Conservation (phyloP, 176 grass and related monocot genomes). For the Oryza meridionalis region DNA sequence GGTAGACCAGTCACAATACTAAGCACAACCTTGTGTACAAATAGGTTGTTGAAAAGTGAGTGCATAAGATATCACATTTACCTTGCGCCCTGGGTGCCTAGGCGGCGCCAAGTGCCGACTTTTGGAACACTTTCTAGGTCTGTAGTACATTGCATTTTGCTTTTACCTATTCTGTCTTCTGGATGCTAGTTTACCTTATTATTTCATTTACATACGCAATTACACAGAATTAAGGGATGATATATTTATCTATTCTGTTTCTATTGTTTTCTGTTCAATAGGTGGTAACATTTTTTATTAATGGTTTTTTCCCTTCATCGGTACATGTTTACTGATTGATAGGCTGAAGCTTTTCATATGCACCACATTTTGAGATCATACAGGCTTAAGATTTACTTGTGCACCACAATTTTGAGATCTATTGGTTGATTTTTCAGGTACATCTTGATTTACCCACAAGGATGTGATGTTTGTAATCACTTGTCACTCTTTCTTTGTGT, state of each 20-base stretch:
- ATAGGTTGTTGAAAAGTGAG: neutral
- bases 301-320: neutral
- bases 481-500: slow-evolving; percentile 99
- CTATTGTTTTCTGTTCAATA: slow-evolving; percentile 1
- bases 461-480: slow-evolving; percentile 97
- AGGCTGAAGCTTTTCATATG: neutral
- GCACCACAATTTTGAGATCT: slow-evolving; percentile 29
- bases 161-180: slow-evolving; percentile 7
- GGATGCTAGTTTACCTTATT: neutral
- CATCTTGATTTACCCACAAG: slow-evolving; percentile 98
- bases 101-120: no score
- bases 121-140: neutral
- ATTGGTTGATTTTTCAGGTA: slow-evolving; percentile 72
- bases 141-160: neutral
- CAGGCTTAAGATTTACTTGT: slow-evolving; percentile 7
- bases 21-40: neutral
- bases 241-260: neutral
- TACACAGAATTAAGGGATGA: slow-evolving; percentile 1
- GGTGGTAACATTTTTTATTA: neutral
- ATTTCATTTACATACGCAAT: neutral
- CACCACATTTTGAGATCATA: neutral
- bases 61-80: slow-evolving; percentile 5
- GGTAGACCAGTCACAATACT: neutral
- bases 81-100: neutral
- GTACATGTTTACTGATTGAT: neutral